Conservation (phyloP, 2,329 filamentous ascomycete genomes). For the Emmonsia crescens region DNA sequence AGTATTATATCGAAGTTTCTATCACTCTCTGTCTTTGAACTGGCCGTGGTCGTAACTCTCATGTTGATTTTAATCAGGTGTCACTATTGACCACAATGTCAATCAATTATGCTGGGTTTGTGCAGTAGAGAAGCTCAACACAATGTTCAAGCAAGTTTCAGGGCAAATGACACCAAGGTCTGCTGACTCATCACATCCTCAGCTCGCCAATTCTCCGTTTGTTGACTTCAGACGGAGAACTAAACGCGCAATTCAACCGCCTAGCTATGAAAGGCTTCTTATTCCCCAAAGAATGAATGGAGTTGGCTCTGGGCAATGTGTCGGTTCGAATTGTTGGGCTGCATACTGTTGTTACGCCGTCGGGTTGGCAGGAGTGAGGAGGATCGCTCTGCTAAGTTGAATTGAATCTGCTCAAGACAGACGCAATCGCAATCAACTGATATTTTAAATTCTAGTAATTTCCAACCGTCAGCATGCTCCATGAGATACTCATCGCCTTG, state of each 20-base stretch:
- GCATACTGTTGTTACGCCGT: conserved; percentile 35
- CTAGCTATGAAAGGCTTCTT: background rate
- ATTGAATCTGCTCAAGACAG: background rate
- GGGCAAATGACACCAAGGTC: too few relatives aligned
- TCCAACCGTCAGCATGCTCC: conserved; percentile 58
- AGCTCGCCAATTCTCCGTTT: background rate
- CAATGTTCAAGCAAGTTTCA: too few relatives aligned
- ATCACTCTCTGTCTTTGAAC: too few relatives aligned
- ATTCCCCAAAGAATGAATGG: background rate
- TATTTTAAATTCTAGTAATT: conserved; percentile 3
- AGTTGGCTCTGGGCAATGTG: conserved; percentile 25
- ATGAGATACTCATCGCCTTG: conserved; percentile 94
- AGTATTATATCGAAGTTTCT: too few relatives aligned
- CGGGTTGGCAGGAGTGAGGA: conserved; percentile 20
- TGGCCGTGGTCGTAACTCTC: too few relatives aligned
- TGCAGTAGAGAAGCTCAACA: too few relatives aligned
- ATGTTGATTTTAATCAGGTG: too few relatives aligned
- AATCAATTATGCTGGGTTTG: too few relatives aligned
- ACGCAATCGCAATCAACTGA: conserved; percentile 4
- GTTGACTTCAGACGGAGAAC: background rate
- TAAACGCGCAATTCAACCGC: background rate
- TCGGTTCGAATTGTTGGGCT: conserved; percentile 37
- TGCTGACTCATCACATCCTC: background rate
- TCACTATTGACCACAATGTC: background rate
- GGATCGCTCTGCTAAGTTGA: conserved; percentile 19